These are phyloP conservation scores for Ochromonas danica DNA, from an alignment of 108 stramenopile species.

Conservation along the genomic window DNA sequence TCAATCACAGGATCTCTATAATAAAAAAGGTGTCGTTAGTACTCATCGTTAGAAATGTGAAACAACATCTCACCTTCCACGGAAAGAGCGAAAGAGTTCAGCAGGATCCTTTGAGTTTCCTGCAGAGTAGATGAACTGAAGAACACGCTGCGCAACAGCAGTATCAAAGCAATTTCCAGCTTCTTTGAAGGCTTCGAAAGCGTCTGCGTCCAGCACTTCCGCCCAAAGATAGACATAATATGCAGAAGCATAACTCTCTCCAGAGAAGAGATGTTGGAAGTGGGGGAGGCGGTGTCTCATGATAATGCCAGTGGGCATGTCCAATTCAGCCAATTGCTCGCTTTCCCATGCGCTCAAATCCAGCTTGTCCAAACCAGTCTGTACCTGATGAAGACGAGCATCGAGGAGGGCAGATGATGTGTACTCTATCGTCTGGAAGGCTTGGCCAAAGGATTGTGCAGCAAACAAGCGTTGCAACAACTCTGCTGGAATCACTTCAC, in stretches of 20 bases:
- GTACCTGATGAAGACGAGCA: neutral
- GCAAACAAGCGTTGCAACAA: neutral
- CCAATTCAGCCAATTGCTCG: neutral
- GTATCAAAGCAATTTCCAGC: neutral
- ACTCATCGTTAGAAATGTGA: neutral
- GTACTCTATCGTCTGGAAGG: conserved; percentile 15
- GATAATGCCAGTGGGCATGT: conserved; percentile 3
- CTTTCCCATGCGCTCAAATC: neutral
- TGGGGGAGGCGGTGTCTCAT: conserved; percentile 9
- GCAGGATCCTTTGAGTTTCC: conserved; percentile 19
- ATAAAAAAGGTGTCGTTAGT: neutral
- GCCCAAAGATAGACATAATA: conserved; percentile 26
- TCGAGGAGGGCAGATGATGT: conserved; percentile 1
- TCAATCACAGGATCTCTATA: conserved; percentile 14
- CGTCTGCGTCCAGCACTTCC: conserved; percentile 5
- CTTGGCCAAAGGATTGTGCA: neutral
- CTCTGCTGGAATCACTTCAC: neutral
- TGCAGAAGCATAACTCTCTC: neutral
- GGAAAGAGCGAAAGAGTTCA: neutral
- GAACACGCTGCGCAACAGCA: neutral
- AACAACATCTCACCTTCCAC: neutral
- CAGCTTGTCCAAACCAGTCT: neutral
- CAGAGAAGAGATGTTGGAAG: conserved; percentile 22
- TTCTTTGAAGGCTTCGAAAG: conserved; percentile 10
- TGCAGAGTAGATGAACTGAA: neutral